Base-by-base conservation (phyloP, 1,284 basidiomycete species). In the Ceratobasidium sp. region DNA sequence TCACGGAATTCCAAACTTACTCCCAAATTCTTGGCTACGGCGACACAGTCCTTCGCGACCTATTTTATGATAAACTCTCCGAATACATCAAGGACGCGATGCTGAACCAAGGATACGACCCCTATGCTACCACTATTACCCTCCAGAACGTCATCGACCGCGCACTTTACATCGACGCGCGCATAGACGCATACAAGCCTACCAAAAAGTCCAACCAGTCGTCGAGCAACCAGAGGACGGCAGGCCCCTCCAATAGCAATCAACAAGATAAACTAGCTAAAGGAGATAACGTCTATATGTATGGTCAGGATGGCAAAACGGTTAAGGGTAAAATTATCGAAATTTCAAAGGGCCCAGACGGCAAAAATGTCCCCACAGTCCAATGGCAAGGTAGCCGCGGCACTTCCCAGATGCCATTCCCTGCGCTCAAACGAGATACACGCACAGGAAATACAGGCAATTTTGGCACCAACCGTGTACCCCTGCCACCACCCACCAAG, bases 41-140 rank as follows among this genome's bases (percentile, higher is more conserved):
- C 40, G 52, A 66, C 13, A 13, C 20, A 1, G n/a, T 28, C n/a
- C 17, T 66, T 3, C 10, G 23, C 1, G 62, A 76, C 17, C n/a
- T 46, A 23, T 76, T 66, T 17, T 76, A 66, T 46, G 48, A 59
- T 28, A 38, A 64, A 1, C 73, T 76, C 1, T 28, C 20, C 6
- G 44, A 50, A 7, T 15, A 64, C 4, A 23, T 62, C n/a, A 46
- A 46, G n/a, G 3, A 44, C n/a, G 15, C 40, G 9, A 64, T 64
- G 62, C 3, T 64, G 17, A 40, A 33, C 13, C 38, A 64, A 26
- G 20, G 26, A 9, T 59, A 28, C 10, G 28, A 59, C 9, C 23
- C 6, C 13, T 5, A 59, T 15, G 26, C 10, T 4, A 0, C 26
- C 12, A 64, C 62, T 6, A 64, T n/a, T 23, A 64, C 44, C 9